Conservation (phyloP, 768 basidiomycete species). For the Tephrocybe sp. region DNA sequence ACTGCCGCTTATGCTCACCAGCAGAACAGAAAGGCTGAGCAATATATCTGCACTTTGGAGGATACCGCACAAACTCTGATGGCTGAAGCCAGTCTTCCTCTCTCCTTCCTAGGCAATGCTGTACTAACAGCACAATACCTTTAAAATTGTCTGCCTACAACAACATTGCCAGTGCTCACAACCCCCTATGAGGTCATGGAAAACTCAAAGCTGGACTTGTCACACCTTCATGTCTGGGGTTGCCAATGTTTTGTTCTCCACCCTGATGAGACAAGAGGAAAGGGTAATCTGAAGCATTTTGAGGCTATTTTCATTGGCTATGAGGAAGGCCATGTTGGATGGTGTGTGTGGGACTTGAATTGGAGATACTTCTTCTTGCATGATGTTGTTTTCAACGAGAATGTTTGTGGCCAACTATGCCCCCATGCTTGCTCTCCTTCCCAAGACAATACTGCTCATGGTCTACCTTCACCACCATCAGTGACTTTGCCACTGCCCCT, state of each 20-base stretch:
- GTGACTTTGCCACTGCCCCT: too few relatives aligned
- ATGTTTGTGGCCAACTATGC: neutral
- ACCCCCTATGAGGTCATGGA: slow-evolving; percentile 22
- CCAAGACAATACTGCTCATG: neutral
- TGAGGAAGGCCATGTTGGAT: neutral
- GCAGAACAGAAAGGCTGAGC: slow-evolving; percentile 32
- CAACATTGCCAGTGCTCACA: slow-evolving; percentile 16
- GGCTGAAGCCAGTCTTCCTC: slow-evolving; percentile 21
- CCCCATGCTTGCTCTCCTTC: too few relatives aligned
- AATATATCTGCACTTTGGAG: slow-evolving; percentile 25
- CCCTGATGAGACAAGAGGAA: slow-evolving; percentile 18
- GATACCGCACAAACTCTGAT: slow-evolving; percentile 23
- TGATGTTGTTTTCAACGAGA: slow-evolving; percentile 1
- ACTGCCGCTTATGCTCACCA: slow-evolving; percentile 23
- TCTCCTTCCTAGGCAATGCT: slow-evolving; percentile 24
- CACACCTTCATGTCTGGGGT: slow-evolving; percentile 28
- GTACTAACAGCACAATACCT: slow-evolving; percentile 19
- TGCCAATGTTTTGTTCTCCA: slow-evolving; percentile 22
- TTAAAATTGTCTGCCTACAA: slow-evolving; percentile 22
- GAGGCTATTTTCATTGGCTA: slow-evolving; percentile 24
- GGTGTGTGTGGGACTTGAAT: neutral
- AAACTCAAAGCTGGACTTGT: slow-evolving; percentile 24
- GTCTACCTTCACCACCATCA: neutral
- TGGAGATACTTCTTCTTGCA: neutral
- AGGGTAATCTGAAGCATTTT: slow-evolving; percentile 14